Evolutionary conservation across 2,329 filamentous ascomycete genomes (phyloP).

Genomic region (Fusarium palustre): DNA sequence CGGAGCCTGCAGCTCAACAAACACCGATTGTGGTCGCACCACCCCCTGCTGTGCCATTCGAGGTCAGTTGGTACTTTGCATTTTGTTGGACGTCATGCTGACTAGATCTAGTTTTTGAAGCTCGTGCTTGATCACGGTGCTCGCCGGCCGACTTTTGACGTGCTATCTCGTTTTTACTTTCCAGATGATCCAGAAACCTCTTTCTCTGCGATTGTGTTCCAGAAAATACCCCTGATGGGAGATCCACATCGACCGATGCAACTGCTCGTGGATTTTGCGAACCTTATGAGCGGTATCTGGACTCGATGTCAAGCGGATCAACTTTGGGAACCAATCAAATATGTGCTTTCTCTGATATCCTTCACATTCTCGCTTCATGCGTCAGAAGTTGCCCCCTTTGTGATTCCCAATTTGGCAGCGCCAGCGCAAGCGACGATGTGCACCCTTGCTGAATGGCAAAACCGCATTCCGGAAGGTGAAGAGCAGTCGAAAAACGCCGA

Average conservation of each 20-base stretch:
- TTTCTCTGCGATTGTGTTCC: slow-evolving; percentile 75
- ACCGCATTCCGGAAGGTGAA: slow-evolving; percentile 62
- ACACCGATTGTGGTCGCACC: slow-evolving; percentile 40
- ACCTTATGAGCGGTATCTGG: slow-evolving; percentile 75
- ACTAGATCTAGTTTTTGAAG: slow-evolving; percentile 65
- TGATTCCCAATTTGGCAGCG: slow-evolving; percentile 68
- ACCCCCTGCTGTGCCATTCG: slow-evolving; percentile 55
- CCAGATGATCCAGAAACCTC: slow-evolving; percentile 72
- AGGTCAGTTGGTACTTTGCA: slow-evolving; percentile 53
- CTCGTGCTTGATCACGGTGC: slow-evolving; percentile 73
- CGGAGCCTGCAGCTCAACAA: slow-evolving; percentile 28
- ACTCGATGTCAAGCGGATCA: slow-evolving; percentile 72
- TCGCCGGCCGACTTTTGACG: slow-evolving; percentile 74
- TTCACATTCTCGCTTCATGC: slow-evolving; percentile 74
- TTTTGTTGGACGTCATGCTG: slow-evolving; percentile 32
- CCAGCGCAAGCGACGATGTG: slow-evolving; percentile 70
- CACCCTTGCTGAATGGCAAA: slow-evolving; percentile 68
- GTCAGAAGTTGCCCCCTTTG: slow-evolving; percentile 66
- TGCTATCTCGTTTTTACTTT: slow-evolving; percentile 72
- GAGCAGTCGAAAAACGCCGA: slow-evolving; percentile 57
- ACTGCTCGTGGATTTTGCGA: slow-evolving; percentile 73
- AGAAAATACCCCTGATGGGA: slow-evolving; percentile 71
- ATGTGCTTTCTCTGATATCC: slow-evolving; percentile 72
- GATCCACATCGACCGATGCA: slow-evolving; percentile 61
- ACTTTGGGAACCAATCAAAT: slow-evolving; percentile 71